Conservation (phyloP, 345 rosid genomes). For the Hirschfeldia incana region DNA sequence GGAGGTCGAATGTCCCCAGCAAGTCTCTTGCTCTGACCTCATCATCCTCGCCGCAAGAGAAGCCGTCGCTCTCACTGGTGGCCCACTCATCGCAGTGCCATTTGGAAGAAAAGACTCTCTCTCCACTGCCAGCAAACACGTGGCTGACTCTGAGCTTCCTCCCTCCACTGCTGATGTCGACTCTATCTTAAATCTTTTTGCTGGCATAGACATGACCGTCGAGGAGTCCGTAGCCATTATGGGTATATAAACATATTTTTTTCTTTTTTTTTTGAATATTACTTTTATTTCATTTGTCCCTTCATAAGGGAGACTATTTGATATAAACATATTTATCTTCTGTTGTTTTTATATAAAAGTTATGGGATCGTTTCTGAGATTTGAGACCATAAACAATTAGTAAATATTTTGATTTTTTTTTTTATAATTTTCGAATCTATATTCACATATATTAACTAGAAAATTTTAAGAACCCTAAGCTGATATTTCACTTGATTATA, state of each 20-base stretch:
- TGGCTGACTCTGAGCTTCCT: conserved; percentile 48
- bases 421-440: too few species aligned
- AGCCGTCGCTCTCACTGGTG: conserved; percentile 40
- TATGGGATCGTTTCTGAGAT: too few species aligned
- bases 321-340: background rate
- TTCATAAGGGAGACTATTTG: too few species aligned
- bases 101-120: conserved; percentile 46
- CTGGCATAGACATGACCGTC: conserved; percentile 38
- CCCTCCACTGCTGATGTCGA: conserved; percentile 45
- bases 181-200: conserved; percentile 38
- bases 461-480: too few species aligned
- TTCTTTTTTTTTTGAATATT: too few species aligned
- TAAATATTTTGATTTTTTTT: too few species aligned
- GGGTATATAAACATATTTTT: conserved; percentile 26
- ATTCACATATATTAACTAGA: too few species aligned
- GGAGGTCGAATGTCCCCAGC: conserved; percentile 43
- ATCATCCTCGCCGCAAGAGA: conserved; percentile 51
- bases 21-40: conserved; percentile 52
- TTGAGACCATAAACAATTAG: too few species aligned
- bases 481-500: too few species aligned
- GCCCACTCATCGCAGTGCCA: conserved; percentile 45
- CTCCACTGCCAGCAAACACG: conserved; percentile 25
- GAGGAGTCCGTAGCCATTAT: conserved; percentile 53
- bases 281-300: too few species aligned
- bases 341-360: too few species aligned